Base-by-base conservation (phyloP, 2,329 filamentous ascomycete species). In the Dactylonectria macrodidyma region DNA sequence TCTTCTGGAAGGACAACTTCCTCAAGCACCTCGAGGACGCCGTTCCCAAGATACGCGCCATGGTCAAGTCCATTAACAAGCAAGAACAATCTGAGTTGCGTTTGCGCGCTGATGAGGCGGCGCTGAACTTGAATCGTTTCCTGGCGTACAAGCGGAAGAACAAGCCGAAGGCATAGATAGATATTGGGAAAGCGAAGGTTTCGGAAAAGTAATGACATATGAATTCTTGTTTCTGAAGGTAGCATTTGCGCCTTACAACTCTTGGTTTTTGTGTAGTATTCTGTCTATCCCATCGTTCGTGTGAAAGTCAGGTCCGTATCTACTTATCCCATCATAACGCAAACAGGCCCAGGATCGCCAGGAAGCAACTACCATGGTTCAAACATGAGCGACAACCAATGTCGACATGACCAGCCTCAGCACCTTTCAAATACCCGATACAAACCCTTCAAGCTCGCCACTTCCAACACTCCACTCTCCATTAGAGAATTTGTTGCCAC, bases 341-440 rank as follows among this genome's bases (percentile, higher is more conserved):
- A 59, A 14, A 22, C 41, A 55, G 38, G 38, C 54, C 52, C 47
- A 58, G 41, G 26, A 24, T 44, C 46, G 48, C 50, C 52, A 60
- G 33, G 9, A 48, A 58, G 58, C 46, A 62, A 54, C 55, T 14
- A 54, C 36, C 48, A 44, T 19, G 44, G 26, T 7, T 30, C 26
- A 7, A 30, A 56, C 30, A 47, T 41, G 10, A 12, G 26, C 24
- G 30, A 59, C 38, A 33, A 34, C 8, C 44, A 59, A 30, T 14
- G 3, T 19, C 14, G 12, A 56, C 24, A 50, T 34, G 11, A 22
- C 22, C 38, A 16, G 36, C 60, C 59, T 88, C 80, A 98, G 80
- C 96, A 98, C 62, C 96, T 86, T 82, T 99, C 96, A 85, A 99
- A 99, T 3, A 98, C 95, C 52, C 93, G 86, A 81, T 99, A 99